These are phyloP conservation scores for Penstemon barbatus DNA, from an alignment of 257 asterid genomes.

Conservation along the genomic window DNA sequence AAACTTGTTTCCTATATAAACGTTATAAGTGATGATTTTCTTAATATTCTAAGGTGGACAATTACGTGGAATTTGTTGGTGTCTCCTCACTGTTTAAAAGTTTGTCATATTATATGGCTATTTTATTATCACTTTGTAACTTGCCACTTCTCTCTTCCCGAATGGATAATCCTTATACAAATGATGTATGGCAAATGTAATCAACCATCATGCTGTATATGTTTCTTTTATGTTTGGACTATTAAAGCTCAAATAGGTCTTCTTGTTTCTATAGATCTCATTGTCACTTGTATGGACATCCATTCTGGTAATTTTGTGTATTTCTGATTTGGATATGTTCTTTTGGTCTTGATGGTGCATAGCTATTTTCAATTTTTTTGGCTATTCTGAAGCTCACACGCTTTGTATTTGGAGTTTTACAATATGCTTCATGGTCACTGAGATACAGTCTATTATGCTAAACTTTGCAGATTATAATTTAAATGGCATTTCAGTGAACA, in stretches of 20 bases:
- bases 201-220: neutral
- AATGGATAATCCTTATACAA: neutral
- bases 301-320: neutral
- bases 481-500: neutral
- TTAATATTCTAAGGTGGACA: neutral
- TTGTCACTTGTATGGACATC: neutral
- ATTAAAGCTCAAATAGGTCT: constrained; percentile 3
- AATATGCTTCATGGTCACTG: neutral
- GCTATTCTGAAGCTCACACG: constrained; percentile 3
- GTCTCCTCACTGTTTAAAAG: constrained; percentile 10
- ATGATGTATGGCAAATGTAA: neutral
- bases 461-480: neutral
- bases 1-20: neutral
- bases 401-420: neutral
- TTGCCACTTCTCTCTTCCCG: too few relatives aligned
- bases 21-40: neutral
- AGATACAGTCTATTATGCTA: neutral
- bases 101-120: constrained; percentile 9
- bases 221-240: neutral
- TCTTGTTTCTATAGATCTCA: neutral
- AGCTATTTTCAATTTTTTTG: neutral
- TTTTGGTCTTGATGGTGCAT: constrained; percentile 1
- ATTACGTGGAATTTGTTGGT: neutral
- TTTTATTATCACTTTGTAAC: neutral
- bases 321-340: neutral